phyloP scores from a whole-genome alignment of 192 early-diverging fungal genomes.

The Backusella sp. region DNA sequence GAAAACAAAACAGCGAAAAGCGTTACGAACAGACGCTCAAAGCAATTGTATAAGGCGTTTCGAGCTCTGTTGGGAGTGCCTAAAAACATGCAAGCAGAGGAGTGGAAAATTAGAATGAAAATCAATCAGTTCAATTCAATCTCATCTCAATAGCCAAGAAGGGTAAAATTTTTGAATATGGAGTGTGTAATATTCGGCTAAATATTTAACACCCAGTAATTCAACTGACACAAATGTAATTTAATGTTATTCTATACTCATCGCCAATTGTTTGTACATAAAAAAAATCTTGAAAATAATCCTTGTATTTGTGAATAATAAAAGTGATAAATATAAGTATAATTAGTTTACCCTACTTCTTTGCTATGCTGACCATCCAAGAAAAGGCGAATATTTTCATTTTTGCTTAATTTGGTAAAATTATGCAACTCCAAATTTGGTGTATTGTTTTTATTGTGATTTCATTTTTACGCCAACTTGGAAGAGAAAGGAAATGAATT shows the following conservation, averaged over 20 bases:
- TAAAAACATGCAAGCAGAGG: not conserved
- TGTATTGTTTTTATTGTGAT: conserved; percentile 1
- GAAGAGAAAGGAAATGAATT: not conserved
- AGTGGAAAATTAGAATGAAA: not conserved
- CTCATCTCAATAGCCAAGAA: not conserved
- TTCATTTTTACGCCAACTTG: not conserved
- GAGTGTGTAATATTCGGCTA: not conserved
- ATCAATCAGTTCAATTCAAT: not conserved
- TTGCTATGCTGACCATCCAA: not conserved
- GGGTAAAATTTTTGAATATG: not conserved
- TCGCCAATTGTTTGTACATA: not conserved
- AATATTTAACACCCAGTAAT: not conserved
- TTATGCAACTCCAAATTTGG: not conserved
- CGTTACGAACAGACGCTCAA: no score
- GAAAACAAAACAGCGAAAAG: no score
- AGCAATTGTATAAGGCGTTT: no score
- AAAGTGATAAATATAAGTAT: not conserved
- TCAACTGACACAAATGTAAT: not conserved
- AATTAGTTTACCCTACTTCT: not conserved
- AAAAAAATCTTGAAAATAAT: not conserved
- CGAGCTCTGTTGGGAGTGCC: no score
- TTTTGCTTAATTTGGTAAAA: conserved; percentile 7
- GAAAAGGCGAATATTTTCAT: not conserved
- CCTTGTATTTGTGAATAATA: not conserved
- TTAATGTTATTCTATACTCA: not conserved